These are phyloP conservation scores for Kwoniella dendrophila DNA, from an alignment of 768 basidiomycete genomes.

Conservation along the genomic window DNA sequence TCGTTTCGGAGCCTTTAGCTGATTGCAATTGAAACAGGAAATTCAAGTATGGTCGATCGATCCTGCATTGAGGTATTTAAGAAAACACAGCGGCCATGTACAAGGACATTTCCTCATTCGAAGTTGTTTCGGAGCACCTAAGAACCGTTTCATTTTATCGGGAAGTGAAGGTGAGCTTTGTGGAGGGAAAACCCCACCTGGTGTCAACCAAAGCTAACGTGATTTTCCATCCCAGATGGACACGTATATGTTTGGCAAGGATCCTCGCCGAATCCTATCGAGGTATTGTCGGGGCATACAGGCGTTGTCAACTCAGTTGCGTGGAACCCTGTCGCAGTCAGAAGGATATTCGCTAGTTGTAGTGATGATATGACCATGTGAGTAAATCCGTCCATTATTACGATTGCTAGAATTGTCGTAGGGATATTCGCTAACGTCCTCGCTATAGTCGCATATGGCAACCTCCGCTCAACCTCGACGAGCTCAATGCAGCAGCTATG, in stretches of 20 bases:
- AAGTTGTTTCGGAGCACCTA: conserved; percentile 88
- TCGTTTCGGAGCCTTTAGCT: background rate
- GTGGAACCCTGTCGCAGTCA: conserved; percentile 87
- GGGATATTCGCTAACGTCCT: background rate
- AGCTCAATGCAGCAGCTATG: background rate
- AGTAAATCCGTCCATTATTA: conserved; percentile 17
- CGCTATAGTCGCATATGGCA: conserved; percentile 51
- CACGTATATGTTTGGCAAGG: conserved; percentile 96
- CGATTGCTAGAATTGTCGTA: background rate
- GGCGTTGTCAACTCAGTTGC: conserved; percentile 89
- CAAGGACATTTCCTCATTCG: conserved; percentile 84
- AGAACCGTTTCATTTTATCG: conserved; percentile 84
- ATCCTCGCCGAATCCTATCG: conserved; percentile 77
- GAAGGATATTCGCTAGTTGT: conserved; percentile 88
- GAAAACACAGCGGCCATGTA: conserved; percentile 81
- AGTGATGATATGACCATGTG: conserved; percentile 84
- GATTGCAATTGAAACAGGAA: conserved; percentile 63
- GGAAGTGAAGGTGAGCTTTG: conserved; percentile 91
- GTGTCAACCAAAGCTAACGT: background rate
- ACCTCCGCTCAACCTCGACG: conserved; percentile 24
- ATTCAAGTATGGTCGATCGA: conserved; percentile 83
- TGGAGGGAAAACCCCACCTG: background rate
- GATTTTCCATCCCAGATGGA: conserved; percentile 65
- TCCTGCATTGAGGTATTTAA: conserved; percentile 65
- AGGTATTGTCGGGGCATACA: conserved; percentile 85